A percentile compares a stretch with the other conserved stretches of the same genome.
phyloP scores from a whole-genome alignment of 768 basidiomycete genomes.

The Suillus lakei region DNA sequence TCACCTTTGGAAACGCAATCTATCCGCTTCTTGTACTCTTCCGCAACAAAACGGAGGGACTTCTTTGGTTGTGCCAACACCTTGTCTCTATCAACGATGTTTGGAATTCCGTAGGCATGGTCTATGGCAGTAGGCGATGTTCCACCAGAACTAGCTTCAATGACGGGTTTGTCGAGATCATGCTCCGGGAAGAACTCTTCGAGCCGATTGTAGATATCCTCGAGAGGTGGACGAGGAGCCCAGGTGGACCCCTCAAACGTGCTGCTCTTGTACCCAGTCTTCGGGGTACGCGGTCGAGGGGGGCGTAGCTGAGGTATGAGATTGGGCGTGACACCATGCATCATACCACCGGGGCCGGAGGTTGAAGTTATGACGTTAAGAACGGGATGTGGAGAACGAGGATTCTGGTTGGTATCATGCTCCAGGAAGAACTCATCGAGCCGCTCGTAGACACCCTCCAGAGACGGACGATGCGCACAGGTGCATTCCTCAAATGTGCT shows the following conservation, averaged over 20 bases:
- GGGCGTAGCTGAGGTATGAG: conserved; percentile 22
- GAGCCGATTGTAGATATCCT: conserved; percentile 90
- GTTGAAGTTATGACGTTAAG: conserved; percentile 35
- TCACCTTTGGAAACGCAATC: conserved; percentile 72
- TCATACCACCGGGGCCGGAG: conserved; percentile 14
- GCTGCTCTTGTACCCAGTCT: conserved; percentile 43
- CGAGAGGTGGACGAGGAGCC: conserved; percentile 89
- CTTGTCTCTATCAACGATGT: conserved; percentile 36
- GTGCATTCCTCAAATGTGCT: too few species aligned
- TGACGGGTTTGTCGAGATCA: conserved; percentile 94
- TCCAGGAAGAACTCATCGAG: too few species aligned
- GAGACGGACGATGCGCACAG: too few species aligned
- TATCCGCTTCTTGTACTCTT: conserved; percentile 80
- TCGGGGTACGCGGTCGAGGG: conserved; percentile 29
- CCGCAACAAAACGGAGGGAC: conserved; percentile 90
- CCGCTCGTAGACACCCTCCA: too few species aligned
- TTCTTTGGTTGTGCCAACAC: conserved; percentile 72
- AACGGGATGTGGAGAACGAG: conserved; percentile 26
- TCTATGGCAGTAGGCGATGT: conserved; percentile 76
- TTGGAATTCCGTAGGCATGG: conserved; percentile 43
- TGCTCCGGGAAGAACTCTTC: conserved; percentile 96
- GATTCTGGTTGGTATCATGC: conserved; percentile 2
- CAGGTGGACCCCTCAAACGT: conserved; percentile 79
- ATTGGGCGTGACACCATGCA: conserved; percentile 21
- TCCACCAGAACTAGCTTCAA: conserved; percentile 82